Percentiles rank a stretch among this genome's conserved stretches.
These are phyloP conservation scores for Ensete glaucum DNA, from an alignment of 176 grass and related monocot genomes.

Conservation along the genomic window DNA sequence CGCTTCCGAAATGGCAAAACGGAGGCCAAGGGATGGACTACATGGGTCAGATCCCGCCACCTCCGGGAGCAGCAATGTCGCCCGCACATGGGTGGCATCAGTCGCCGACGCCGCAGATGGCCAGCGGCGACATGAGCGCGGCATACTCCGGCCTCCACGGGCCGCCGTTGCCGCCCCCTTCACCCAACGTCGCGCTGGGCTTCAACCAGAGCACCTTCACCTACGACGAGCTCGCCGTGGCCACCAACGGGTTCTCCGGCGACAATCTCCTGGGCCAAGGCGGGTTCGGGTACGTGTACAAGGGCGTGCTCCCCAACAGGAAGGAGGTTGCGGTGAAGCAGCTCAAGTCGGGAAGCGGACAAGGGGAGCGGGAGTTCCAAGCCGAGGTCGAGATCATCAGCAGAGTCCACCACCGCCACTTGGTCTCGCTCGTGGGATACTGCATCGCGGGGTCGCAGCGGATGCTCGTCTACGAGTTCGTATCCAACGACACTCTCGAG, in stretches of 20 bases:
- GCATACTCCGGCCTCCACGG: background rate
- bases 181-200: background rate
- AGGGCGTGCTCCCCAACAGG: slow-evolving; percentile 8
- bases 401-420: slow-evolving; percentile 11
- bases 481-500: slow-evolving; percentile 9
- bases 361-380: slow-evolving; percentile 11
- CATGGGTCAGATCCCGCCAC: background rate
- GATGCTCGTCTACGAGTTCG: slow-evolving; percentile 9
- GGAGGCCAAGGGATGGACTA: background rate
- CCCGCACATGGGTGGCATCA: background rate
- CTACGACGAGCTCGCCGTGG: slow-evolving; percentile 5
- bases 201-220: slow-evolving; percentile 17
- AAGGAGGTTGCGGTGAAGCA: slow-evolving; percentile 15
- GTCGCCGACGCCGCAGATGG: background rate
- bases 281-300: slow-evolving; percentile 13
- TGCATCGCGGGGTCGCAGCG: slow-evolving; percentile 1
- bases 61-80: background rate
- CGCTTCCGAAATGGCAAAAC: slow-evolving; percentile 3
- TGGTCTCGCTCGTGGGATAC: slow-evolving; percentile 10
- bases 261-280: slow-evolving; percentile 6
- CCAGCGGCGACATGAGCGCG: background rate
- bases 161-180: background rate
- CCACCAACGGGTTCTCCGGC: slow-evolving; percentile 7
- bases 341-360: slow-evolving; percentile 8
- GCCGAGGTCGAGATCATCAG: slow-evolving; percentile 11